A percentile compares a stretch with the other conserved stretches of the same genome.
These are phyloP conservation scores for Albophoma yamanashiensis DNA, from an alignment of 2,329 filamentous ascomycete genomes.

Conservation along the genomic window DNA sequence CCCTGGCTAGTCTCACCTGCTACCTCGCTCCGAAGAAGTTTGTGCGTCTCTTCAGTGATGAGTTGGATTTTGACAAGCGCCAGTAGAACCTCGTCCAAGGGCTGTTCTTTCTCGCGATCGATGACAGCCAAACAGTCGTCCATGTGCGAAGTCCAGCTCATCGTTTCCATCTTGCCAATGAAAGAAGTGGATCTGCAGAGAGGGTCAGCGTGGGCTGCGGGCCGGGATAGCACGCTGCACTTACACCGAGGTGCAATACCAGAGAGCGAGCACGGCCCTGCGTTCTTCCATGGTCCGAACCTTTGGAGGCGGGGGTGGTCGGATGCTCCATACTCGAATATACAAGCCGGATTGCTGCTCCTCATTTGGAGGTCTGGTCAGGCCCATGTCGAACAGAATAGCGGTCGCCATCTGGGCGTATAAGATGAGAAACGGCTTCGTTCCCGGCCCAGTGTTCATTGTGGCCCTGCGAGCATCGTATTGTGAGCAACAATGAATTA, in stretches of 20 bases:
- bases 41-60: constrained; percentile 26
- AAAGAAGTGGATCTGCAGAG: constrained; percentile 21
- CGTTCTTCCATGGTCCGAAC: constrained; percentile 37
- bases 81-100: constrained; percentile 37
- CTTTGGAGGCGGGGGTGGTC: constrained; percentile 12
- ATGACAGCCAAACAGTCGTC: constrained; percentile 43
- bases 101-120: constrained; percentile 30
- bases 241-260: constrained; percentile 26
- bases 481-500: neutral
- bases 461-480: constrained; percentile 20
- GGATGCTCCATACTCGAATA: constrained; percentile 22
- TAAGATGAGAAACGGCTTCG: constrained; percentile 32
- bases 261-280: constrained; percentile 36
- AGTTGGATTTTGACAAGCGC: constrained; percentile 25
- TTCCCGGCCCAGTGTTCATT: constrained; percentile 21
- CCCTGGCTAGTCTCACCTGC: constrained; percentile 13
- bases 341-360: constrained; percentile 23
- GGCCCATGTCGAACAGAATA: constrained; percentile 33
- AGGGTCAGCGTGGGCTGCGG: neutral
- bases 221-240: constrained; percentile 1
- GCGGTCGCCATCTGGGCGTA: constrained; percentile 30
- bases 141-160: constrained; percentile 48
- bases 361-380: constrained; percentile 26
- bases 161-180: constrained; percentile 35
- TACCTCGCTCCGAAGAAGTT: constrained; percentile 17